Conservation (phyloP, 2,329 filamentous ascomycete species). For the Amphichorda felina region DNA sequence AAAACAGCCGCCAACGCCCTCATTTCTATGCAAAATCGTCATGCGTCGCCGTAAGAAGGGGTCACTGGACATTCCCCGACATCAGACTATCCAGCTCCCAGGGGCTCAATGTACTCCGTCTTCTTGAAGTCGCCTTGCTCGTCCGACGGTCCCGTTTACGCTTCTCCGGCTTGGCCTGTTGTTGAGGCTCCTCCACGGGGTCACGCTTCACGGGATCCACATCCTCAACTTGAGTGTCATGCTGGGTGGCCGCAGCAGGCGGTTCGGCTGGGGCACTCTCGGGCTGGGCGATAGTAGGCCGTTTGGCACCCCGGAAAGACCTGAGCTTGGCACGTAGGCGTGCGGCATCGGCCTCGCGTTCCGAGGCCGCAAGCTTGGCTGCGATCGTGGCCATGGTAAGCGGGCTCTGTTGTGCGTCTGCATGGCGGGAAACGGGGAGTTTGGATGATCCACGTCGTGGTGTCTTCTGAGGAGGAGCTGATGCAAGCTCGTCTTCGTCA, state of each 20-base stretch:
- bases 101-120: slow-evolving; percentile 64
- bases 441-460: slow-evolving; percentile 3
- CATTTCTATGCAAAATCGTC: no score
- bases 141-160: slow-evolving; percentile 39
- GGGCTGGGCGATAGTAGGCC: slow-evolving; percentile 11
- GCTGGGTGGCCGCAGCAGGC: not conserved
- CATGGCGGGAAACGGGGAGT: slow-evolving; percentile 17
- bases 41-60: not conserved
- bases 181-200: slow-evolving; percentile 7
- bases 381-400: slow-evolving; percentile 50
- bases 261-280: slow-evolving; percentile 1
- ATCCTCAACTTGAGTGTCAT: slow-evolving; percentile 6
- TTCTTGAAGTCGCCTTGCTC: slow-evolving; percentile 45
- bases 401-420: slow-evolving; percentile 38
- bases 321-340: slow-evolving; percentile 50
- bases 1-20: not conserved
- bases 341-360: slow-evolving; percentile 51
- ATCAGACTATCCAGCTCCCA: slow-evolving; percentile 63
- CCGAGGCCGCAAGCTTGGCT: slow-evolving; percentile 51
- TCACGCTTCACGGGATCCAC: slow-evolving; percentile 24
- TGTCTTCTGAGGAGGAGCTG: slow-evolving; percentile 8
- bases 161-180: slow-evolving; percentile 20
- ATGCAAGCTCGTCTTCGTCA: slow-evolving; percentile 2
- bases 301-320: slow-evolving; percentile 31
- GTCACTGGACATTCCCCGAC: slow-evolving; percentile 17